A percentile compares a stretch with the other conserved stretches of the same genome.
Conservation (phyloP, 306 rosid species). For the Fragaria vesca region DNA sequence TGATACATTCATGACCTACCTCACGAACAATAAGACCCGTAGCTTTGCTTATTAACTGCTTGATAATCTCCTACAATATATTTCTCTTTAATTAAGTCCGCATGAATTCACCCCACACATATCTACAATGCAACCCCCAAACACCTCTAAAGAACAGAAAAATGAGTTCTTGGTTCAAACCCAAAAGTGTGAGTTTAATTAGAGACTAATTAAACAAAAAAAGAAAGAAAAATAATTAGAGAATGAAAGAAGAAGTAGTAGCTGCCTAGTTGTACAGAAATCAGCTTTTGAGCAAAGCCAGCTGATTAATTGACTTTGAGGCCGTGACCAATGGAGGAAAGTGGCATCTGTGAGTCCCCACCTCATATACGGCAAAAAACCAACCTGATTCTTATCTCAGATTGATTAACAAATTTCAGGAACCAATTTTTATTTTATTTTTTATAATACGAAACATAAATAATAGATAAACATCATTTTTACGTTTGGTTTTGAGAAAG, state of each 20-base stretch:
- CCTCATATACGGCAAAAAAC: constrained; percentile 18
- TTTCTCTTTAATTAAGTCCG: too few relatives aligned
- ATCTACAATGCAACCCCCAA: neutral
- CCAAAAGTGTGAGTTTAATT: neutral
- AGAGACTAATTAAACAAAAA: neutral
- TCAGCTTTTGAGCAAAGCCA: constrained; percentile 49
- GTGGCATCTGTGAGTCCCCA: constrained; percentile 43
- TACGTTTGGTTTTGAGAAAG: constrained; percentile 48
- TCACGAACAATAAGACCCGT: too few relatives aligned
- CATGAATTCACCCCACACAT: too few relatives aligned
- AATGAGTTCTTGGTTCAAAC: neutral
- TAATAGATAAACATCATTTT: constrained; percentile 21
- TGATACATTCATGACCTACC: too few relatives aligned
- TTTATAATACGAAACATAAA: constrained; percentile 5
- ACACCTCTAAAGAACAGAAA: neutral
- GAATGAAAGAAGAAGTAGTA: neutral
- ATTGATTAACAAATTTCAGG: neutral
- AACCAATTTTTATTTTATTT: too few relatives aligned
- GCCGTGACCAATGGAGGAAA: constrained; percentile 26
- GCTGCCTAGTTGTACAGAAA: constrained; percentile 29
- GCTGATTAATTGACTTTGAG: constrained; percentile 64
- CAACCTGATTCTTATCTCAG: constrained; percentile 17
- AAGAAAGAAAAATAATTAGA: neutral
- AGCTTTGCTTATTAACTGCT: too few relatives aligned
- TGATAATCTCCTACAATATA: too few relatives aligned